Evolutionary conservation across 1,284 basidiomycete genomes (phyloP).

Genomic region (Veloporphyrellus conicus): DNA sequence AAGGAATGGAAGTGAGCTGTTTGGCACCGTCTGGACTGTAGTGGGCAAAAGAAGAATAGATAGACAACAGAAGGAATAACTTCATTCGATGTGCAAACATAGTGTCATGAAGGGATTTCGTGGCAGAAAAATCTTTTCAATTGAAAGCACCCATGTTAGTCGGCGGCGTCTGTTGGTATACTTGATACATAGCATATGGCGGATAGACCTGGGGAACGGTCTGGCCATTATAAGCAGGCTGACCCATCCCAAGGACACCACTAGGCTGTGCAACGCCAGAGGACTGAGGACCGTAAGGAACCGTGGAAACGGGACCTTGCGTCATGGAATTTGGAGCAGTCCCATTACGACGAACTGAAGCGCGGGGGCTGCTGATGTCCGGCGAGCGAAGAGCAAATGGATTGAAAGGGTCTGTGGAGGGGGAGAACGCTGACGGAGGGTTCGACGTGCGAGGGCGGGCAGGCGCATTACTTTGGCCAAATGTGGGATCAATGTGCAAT

Average conservation of each 20-base stretch:
- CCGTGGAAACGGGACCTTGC: constrained; percentile 41
- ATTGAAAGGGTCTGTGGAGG: constrained; percentile 68
- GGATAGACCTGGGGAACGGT: constrained; percentile 68
- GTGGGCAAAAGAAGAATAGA: constrained; percentile 30
- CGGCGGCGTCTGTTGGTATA: constrained; percentile 68
- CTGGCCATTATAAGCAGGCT: constrained; percentile 60
- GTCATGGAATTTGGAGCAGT: constrained; percentile 32
- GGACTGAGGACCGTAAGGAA: constrained; percentile 59
- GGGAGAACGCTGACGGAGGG: constrained; percentile 54
- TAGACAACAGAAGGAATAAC: constrained; percentile 34
- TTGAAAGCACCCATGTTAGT: constrained; percentile 73
- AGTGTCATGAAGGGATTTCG: constrained; percentile 37
- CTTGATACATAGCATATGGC: constrained; percentile 71
- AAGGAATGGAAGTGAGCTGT: constrained; percentile 22
- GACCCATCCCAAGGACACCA: constrained; percentile 58
- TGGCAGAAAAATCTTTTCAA: constrained; percentile 42
- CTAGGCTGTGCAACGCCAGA: constrained; percentile 53
- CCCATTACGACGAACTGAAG: constrained; percentile 50
- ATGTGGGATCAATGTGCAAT: constrained; percentile 64
- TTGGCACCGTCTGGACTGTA: constrained; percentile 27
- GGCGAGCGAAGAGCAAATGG: constrained; percentile 65
- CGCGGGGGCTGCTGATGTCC: constrained; percentile 51
- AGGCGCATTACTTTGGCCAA: constrained; percentile 36
- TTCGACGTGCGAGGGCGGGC: constrained; percentile 49
- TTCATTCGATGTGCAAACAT: constrained; percentile 32